Percentiles rank a stretch among this genome's conserved stretches.
phyloP scores from a whole-genome alignment of 305 asterid species.

The Ilex paraguariensis region DNA sequence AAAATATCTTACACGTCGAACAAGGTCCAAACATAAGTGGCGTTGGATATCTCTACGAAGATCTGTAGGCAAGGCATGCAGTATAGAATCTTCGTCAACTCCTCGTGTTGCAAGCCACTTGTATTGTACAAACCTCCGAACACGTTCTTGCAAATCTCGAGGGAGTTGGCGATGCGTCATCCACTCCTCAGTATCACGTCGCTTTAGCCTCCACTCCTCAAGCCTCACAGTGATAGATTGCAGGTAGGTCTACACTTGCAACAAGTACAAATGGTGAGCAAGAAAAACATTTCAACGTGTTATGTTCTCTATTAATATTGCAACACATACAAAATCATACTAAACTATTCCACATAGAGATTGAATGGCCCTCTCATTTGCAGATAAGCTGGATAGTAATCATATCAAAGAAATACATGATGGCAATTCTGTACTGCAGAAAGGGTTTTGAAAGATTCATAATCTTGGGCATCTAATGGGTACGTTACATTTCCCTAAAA shows the following conservation, averaged over 20 bases:
- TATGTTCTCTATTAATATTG: too few relatives aligned
- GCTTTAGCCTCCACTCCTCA: conserved; percentile 80
- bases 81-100: conserved; percentile 63
- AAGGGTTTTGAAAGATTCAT: too few relatives aligned
- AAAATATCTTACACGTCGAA: conserved; percentile 53
- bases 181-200: conserved; percentile 84
- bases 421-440: too few relatives aligned
- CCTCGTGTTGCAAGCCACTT: conserved; percentile 82
- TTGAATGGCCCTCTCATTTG: too few relatives aligned
- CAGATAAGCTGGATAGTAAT: too few relatives aligned
- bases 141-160: conserved; percentile 52
- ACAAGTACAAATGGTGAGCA: neutral
- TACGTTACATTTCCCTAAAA: too few relatives aligned
- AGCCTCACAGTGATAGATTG: conserved; percentile 81
- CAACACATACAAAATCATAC: too few relatives aligned
- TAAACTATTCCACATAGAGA: too few relatives aligned
- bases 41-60: conserved; percentile 73
- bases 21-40: conserved; percentile 79
- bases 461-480: too few relatives aligned
- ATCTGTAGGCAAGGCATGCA: conserved; percentile 61
- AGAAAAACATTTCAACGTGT: neutral
- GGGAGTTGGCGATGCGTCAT: conserved; percentile 84
- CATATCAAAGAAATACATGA: too few relatives aligned
- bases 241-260: conserved; percentile 50
- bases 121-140: conserved; percentile 60